Evolutionary conservation across 305 asterid species (phyloP).

Genomic region (Rubia tinctorum): DNA sequence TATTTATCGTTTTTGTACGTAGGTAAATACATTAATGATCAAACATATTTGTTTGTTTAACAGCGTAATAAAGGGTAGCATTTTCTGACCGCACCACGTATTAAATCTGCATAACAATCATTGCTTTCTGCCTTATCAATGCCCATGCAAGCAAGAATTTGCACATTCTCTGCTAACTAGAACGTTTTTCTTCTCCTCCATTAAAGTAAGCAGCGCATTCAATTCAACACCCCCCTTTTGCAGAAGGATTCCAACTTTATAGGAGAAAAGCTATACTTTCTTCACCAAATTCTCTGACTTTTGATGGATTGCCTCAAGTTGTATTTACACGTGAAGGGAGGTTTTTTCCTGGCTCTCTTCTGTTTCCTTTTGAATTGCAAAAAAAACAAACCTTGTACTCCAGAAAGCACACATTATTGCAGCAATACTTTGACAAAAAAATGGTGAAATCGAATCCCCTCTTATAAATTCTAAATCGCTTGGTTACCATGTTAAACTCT

Average conservation of each 20-base stretch:
- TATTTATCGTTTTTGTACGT: too few relatives aligned
- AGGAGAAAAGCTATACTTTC: neutral
- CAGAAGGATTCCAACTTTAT: neutral
- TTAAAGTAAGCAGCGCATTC: neutral
- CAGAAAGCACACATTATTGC: neutral
- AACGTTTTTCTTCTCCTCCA: neutral
- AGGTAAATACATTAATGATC: too few relatives aligned
- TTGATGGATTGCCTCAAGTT: neutral
- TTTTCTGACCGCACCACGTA: too few relatives aligned
- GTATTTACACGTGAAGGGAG: neutral
- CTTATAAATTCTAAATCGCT: too few relatives aligned
- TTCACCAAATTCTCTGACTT: conserved; percentile 18
- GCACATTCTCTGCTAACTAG: neutral
- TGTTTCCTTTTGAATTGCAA: neutral
- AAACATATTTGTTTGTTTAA: too few relatives aligned
- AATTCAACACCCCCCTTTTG: neutral
- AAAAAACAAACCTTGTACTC: neutral
- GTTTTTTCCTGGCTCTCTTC: neutral
- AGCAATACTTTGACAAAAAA: neutral
- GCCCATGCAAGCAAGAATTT: neutral
- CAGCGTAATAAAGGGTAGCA: too few relatives aligned
- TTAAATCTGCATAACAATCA: too few relatives aligned
- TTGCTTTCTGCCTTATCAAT: neutral
- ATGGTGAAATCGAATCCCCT: neutral
- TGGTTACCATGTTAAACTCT: neutral